Evolutionary conservation across 1,139 yeast genomes (phyloP).

Genomic region (Scheffersomyces parashehatae): DNA sequence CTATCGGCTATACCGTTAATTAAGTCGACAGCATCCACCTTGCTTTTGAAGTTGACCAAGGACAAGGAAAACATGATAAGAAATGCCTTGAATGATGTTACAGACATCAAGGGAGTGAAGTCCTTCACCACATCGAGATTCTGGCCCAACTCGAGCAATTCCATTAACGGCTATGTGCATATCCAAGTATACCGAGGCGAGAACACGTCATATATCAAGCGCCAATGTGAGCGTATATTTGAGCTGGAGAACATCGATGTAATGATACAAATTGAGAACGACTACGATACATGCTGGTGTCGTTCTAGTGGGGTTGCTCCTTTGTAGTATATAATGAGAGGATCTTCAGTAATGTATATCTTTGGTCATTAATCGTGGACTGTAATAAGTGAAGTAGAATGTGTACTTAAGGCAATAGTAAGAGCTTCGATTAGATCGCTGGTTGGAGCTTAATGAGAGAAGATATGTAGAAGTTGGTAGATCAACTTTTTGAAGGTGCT

Average conservation of each 20-base stretch:
- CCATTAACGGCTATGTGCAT: conserved; percentile 59
- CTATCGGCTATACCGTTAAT: conserved; percentile 82
- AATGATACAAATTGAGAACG: conserved; percentile 62
- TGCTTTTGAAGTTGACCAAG: conserved; percentile 61
- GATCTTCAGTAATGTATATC: too few relatives aligned
- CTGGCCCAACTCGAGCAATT: conserved; percentile 68
- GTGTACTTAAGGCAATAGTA: too few relatives aligned
- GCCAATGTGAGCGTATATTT: conserved; percentile 56
- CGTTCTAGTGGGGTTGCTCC: conserved; percentile 13
- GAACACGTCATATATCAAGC: conserved; percentile 59
- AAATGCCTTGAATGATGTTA: conserved; percentile 63
- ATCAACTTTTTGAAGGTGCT: background rate
- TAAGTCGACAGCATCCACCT: conserved; percentile 73
- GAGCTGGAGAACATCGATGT: conserved; percentile 39
- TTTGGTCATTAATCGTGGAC: too few relatives aligned
- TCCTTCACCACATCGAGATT: conserved; percentile 87
- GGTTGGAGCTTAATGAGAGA: background rate
- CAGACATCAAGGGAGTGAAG: conserved; percentile 73
- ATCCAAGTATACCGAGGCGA: conserved; percentile 71
- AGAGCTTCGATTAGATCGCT: too few relatives aligned
- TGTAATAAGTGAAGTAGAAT: too few relatives aligned
- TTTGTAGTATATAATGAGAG: too few relatives aligned
- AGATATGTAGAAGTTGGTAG: background rate
- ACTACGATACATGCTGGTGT: conserved; percentile 64
- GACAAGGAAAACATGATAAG: conserved; percentile 60